Evolutionary conservation across 805 yeast genomes (phyloP).

Genomic region (baker's yeast (Saccharomyces cerevisiae)): DNA sequence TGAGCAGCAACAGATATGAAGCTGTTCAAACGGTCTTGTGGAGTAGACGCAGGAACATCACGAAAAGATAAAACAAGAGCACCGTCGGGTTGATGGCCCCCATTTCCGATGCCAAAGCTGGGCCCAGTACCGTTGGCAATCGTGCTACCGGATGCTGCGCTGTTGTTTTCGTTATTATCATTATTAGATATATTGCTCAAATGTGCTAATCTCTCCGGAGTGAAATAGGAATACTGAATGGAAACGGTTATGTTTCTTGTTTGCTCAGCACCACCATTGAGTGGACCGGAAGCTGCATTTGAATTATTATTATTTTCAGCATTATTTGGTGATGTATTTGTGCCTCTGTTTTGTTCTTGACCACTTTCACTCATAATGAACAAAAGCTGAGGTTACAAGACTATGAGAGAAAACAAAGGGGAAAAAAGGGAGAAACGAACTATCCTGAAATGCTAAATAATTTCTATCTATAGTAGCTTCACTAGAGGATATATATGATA

Average conservation of each 20-base stretch:
- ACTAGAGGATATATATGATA: neutral
- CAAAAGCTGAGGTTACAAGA: neutral
- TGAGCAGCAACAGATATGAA: constrained; percentile 61
- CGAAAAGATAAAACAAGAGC: constrained; percentile 58
- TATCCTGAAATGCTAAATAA: neutral
- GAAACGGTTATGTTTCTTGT: constrained; percentile 26
- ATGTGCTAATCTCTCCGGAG: constrained; percentile 9
- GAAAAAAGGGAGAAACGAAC: neutral
- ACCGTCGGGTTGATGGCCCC: constrained; percentile 30
- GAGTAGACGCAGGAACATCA: constrained; percentile 50
- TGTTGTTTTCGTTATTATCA: neutral
- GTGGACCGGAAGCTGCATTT: neutral
- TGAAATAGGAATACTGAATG: constrained; percentile 25
- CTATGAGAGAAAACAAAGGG: neutral
- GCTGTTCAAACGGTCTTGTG: constrained; percentile 52
- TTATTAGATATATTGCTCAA: neutral
- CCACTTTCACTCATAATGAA: neutral
- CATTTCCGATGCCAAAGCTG: constrained; percentile 4
- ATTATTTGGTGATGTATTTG: neutral
- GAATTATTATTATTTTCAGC: neutral
- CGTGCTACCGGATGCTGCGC: neutral
- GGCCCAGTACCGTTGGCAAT: constrained; percentile 22
- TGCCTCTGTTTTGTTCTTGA: neutral
- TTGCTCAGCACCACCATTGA: constrained; percentile 1
- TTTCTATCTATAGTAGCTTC: neutral